Percentiles rank a stretch among this genome's conserved stretches.
These are phyloP conservation scores for Acanthochlamys bracteata DNA, from an alignment of 106 monocot genomes.

Conservation along the genomic window DNA sequence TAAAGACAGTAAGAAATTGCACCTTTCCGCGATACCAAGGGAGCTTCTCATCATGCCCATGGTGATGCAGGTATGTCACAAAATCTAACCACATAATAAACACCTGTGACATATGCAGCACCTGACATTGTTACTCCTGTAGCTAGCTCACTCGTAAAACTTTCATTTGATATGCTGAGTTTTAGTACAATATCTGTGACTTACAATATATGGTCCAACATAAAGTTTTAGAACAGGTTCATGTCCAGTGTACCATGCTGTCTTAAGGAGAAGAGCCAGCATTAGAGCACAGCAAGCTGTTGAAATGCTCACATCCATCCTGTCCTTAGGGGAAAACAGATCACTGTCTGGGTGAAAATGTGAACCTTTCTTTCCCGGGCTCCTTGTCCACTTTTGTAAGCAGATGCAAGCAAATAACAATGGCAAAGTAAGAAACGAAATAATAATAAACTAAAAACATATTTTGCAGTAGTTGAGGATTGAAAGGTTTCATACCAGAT, in stretches of 20 bases:
- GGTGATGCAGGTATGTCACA: constrained; percentile 93
- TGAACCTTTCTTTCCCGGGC: constrained; percentile 71
- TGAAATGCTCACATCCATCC: constrained; percentile 54
- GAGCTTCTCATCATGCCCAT: constrained; percentile 81
- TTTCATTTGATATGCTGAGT: neutral
- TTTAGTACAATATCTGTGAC: neutral
- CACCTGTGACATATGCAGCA: constrained; percentile 20
- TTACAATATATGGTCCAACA: constrained; percentile 40
- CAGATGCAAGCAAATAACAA: constrained; percentile 2
- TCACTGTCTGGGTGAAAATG: constrained; percentile 60
- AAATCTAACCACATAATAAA: constrained; percentile 84
- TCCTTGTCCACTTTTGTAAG: constrained; percentile 50
- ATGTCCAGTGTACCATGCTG: constrained; percentile 43
- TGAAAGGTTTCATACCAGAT: constrained; percentile 28
- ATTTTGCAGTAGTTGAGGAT: too few relatives aligned
- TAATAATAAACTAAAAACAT: neutral
- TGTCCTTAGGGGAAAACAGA: constrained; percentile 61
- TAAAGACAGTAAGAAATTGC: neutral
- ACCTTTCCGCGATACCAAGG: constrained; percentile 96
- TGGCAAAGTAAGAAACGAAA: neutral
- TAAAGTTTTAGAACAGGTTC: constrained; percentile 58
- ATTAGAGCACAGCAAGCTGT: constrained; percentile 59
- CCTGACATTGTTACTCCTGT: neutral
- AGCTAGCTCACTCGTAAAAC: neutral
- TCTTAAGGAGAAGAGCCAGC: constrained; percentile 30